Percentiles rank a stretch among this genome's conserved stretches.
These are phyloP conservation scores for Penicillium sp. DNA, from an alignment of 2,329 filamentous ascomycete genomes.

Conservation along the genomic window DNA sequence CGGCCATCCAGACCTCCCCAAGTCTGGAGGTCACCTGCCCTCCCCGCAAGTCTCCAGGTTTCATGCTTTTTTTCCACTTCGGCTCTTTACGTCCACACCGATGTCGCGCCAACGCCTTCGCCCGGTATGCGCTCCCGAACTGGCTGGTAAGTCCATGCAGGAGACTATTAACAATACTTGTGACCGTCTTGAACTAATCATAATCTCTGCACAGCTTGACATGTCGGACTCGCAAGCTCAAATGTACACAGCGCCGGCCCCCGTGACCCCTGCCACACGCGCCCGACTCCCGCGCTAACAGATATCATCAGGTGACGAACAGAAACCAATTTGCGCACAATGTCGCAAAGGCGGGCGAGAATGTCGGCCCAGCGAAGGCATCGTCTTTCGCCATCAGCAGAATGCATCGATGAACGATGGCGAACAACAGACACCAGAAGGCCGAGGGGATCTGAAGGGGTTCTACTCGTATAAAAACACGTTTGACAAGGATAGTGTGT, in stretches of 20 bases:
- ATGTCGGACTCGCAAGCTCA: slow-evolving; percentile 65
- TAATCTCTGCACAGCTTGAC: slow-evolving; percentile 48
- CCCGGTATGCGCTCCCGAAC: slow-evolving; percentile 50
- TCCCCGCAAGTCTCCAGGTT: slow-evolving; percentile 32
- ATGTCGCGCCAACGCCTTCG: slow-evolving; percentile 34
- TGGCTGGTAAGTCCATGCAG: slow-evolving; percentile 42
- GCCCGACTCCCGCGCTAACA: slow-evolving; percentile 5
- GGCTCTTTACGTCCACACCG: slow-evolving; percentile 10
- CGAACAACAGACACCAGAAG: slow-evolving; percentile 44
- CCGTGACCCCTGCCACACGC: slow-evolving; percentile 10
- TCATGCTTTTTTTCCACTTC: slow-evolving; percentile 11
- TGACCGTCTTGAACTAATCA: neutral
- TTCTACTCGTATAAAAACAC: slow-evolving; percentile 71
- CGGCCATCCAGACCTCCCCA: neutral
- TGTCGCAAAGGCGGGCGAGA: slow-evolving; percentile 64
- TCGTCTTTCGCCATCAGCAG: slow-evolving; percentile 70
- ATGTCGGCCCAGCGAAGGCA: slow-evolving; percentile 64
- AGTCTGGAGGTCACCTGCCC: slow-evolving; percentile 20
- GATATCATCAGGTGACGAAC: slow-evolving; percentile 53
- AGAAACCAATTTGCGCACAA: slow-evolving; percentile 63
- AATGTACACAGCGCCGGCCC: slow-evolving; percentile 49
- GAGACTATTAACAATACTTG: neutral
- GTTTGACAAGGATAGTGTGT: slow-evolving; percentile 63
- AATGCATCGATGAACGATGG: slow-evolving; percentile 68
- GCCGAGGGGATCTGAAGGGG: slow-evolving; percentile 55